These are phyloP conservation scores for Schizopora paradoxa DNA, from an alignment of 1,284 basidiomycete genomes.

Conservation along the genomic window DNA sequence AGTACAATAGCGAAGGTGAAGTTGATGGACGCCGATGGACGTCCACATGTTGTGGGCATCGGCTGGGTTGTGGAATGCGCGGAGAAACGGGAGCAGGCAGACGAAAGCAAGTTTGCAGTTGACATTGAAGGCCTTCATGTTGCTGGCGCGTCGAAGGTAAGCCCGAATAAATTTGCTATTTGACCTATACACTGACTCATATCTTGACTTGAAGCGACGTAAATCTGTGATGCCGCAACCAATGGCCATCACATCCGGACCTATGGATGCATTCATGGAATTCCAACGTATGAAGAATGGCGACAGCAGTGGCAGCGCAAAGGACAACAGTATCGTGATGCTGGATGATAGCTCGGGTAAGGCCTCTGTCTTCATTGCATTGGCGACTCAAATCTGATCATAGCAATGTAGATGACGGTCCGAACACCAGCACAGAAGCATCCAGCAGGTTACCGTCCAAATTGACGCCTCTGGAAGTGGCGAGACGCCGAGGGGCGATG, in stretches of 20 bases:
- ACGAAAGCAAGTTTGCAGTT: constrained; percentile 64
- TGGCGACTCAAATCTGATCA: neutral
- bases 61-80: constrained; percentile 89
- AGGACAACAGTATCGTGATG: neutral
- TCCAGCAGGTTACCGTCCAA: constrained; percentile 6
- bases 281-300: neutral
- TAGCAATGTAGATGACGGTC: neutral
- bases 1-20: constrained; percentile 54
- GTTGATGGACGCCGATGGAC: constrained; percentile 52
- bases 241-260: constrained; percentile 28
- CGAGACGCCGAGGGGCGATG: constrained; percentile 10
- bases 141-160: constrained; percentile 62
- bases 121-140: constrained; percentile 65
- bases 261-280: constrained; percentile 14
- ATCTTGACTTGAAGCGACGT: constrained; percentile 35
- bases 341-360: constrained; percentile 1
- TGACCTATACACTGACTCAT: constrained; percentile 7
- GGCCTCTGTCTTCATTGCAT: neutral
- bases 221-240: constrained; percentile 68
- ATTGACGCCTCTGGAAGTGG: constrained; percentile 11
- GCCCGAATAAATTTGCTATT: constrained; percentile 12
- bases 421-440: neutral
- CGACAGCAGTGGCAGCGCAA: neutral
- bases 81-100: constrained; percentile 60
- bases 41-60: constrained; percentile 78